phyloP scores from a whole-genome alignment of 257 asterid genomes.

The Prunella vulgaris region DNA sequence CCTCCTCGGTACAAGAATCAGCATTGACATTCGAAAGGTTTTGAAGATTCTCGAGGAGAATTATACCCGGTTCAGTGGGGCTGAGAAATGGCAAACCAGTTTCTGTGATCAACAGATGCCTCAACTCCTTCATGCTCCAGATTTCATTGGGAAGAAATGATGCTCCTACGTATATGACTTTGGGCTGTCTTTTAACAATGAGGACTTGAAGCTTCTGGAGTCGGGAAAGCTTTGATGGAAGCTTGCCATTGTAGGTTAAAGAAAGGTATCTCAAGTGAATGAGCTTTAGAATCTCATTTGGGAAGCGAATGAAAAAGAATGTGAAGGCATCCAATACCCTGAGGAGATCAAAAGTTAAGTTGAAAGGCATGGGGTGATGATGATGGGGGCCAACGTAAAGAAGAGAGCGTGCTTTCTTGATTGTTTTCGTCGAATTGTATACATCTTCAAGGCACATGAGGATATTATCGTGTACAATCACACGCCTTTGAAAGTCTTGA shows the following conservation, averaged over 20 bases:
- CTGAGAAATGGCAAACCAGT: conserved; percentile 14
- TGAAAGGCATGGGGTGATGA: conserved; percentile 24
- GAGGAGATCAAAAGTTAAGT: conserved; percentile 16
- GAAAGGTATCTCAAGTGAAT: conserved; percentile 30
- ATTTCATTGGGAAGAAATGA: conserved; percentile 21
- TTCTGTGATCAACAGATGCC: conserved; percentile 28
- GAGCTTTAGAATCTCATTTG: conserved; percentile 15
- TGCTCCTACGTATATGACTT: conserved; percentile 4
- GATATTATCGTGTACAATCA: conserved; percentile 27
- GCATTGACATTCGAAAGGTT: conserved; percentile 20
- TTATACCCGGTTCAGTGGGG: background rate
- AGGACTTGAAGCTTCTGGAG: conserved; percentile 22
- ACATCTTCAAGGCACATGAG: conserved; percentile 32
- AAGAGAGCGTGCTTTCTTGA: conserved; percentile 19
- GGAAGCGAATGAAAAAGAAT: conserved; percentile 27
- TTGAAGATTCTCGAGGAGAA: conserved; percentile 26
- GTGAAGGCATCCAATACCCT: conserved; percentile 33
- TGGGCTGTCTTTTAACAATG: conserved; percentile 25
- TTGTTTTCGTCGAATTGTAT: background rate
- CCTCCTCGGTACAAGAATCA: conserved; percentile 24
- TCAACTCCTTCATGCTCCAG: conserved; percentile 24
- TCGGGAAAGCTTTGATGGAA: conserved; percentile 13
- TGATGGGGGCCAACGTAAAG: conserved; percentile 25
- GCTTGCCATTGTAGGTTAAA: conserved; percentile 11
- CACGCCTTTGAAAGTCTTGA: conserved; percentile 11